These are phyloP conservation scores for Sequoiadendron giganteum DNA, from an alignment of 75 land plant species.

Conservation along the genomic window DNA sequence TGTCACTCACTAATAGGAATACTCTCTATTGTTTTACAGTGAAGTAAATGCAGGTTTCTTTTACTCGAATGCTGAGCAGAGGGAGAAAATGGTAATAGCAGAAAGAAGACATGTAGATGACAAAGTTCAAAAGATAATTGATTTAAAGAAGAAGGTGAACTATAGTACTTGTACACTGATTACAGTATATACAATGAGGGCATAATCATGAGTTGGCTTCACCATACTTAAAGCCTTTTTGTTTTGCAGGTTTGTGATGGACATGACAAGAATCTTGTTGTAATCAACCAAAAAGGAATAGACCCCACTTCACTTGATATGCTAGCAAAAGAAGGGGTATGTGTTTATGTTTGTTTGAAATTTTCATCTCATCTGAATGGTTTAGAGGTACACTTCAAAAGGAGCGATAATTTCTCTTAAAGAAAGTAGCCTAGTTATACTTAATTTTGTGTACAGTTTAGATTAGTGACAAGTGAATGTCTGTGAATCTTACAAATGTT, in stretches of 20 bases:
- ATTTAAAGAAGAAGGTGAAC: conserved; percentile 76
- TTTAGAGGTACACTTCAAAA: background rate
- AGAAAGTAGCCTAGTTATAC: too few species aligned
- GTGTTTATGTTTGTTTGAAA: conserved; percentile 13
- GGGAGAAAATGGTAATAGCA: conserved; percentile 98
- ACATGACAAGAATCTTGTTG: conserved; percentile 84
- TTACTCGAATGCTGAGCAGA: conserved; percentile 92
- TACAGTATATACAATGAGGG: background rate
- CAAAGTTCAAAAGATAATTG: conserved; percentile 84
- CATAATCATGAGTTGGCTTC: background rate
- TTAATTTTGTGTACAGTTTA: too few species aligned
- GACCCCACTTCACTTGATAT: conserved; percentile 96
- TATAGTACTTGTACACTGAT: background rate
- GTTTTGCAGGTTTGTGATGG: conserved; percentile 83
- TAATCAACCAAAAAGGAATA: conserved; percentile 97
- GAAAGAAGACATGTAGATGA: conserved; percentile 95
- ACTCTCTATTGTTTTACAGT: conserved; percentile 34
- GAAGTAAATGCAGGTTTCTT: conserved; percentile 99
- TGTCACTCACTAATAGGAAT: background rate
- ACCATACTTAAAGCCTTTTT: background rate
- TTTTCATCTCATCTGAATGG: background rate
- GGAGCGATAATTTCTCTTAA: background rate
- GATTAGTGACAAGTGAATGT: too few species aligned
- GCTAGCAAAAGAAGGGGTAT: conserved; percentile 92
- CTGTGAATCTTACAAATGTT: too few species aligned